Base-by-base conservation (phyloP, 1,284 basidiomycete genomes). In the Austroboletus olivaceoglutinosus region DNA sequence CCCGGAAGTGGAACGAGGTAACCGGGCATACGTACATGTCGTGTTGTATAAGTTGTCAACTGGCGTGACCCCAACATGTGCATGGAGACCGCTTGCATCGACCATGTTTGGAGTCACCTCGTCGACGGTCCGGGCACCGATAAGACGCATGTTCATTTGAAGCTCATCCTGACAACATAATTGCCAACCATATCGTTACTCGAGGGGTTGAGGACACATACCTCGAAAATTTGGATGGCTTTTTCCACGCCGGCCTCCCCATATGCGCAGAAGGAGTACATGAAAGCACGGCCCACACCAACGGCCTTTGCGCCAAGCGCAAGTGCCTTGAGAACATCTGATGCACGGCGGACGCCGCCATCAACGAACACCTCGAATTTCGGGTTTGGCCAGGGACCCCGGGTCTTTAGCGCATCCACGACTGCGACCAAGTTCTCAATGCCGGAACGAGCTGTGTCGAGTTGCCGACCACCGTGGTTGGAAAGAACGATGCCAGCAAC, bases 301-400 rank as follows among this genome's bases (percentile, higher is more conserved):
- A 80, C 75, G 4, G 82, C 86, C 8, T 75, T 82, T 3, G 86
- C 86, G 21, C 86, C 86, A 15, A 89, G 72, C 3, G 84, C 83
- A 22, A 89, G 70, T 3, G 85, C 85, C 62, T 91, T 90, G 55
- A 89, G 71, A 1, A 88, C 81, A 58, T 89, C 87, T 10, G 81
- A 84, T 0, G 82, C 83, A 43, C 85, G 72, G 56, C 85, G 76
- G 3, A 89, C 81, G 47, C 86, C 86, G 11, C 86, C 86, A 59
- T 89, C 86, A 43, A 89, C 75, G 59, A 85, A 85, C 52, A 89
- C 75, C 54, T 83, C 78, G 61, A 86, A 85, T 49, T 79, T 80
- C 30, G 69, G 70, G 56, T 72, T 70, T 23, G 70, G 68, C 69
- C 72, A 73, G 11, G 70, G 67, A 19, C 70, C 67, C 44, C 81